Evolutionary conservation across 2,329 filamentous ascomycete genomes (phyloP), one percentile per base, ranked within the genome.

Genomic region (Seiridium unicorne): DNA sequence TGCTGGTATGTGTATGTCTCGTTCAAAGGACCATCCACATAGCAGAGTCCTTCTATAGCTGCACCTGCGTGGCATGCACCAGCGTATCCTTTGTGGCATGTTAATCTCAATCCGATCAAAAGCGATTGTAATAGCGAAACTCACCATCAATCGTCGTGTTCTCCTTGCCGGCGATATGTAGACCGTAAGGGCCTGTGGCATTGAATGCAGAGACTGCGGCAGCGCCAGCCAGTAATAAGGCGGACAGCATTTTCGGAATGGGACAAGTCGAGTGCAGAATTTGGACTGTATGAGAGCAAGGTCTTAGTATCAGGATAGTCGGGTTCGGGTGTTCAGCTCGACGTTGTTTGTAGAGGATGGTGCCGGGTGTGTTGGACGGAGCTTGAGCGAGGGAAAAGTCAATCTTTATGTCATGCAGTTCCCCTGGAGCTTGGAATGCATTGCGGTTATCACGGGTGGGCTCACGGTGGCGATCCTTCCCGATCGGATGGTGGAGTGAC

Each of bases 11-110:
- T 53, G 5, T 48, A 57, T n/a, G 46, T 54, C 9, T 48, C 10
- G 38, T 66, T 60, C n/a, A 51, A 32, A 7, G 56, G 13, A 10
- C 61, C 61, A 31, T 48, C 56, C n/a, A 55, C n/a, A 54, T 66
- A 70, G 58, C 66, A 69, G 10, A 70, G 60, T 6, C 56, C 68
- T 53, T 69, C 64, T 3, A 64, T 65, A 38, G 60, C 66, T 11
- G 65, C 65, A 38, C 66, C 65, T 11, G 65, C 62, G 42, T 69
- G 65, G 56, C 68, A 70, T 1, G 66, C 63, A 5, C 57, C 58
- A 8, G 60, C 63, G 40, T 66, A 68, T n/a, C 67, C 68, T 70
- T 31, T 35, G 38, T 2, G 34, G n/a, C 47, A 13, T 13, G 34
- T 34, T 8, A 48, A 11, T 40, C 36, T n/a, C 34, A 44, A 13